A percentile compares a stretch with the other conserved stretches of the same genome.
phyloP scores from a whole-genome alignment of 2,329 filamentous ascomycete genomes.

The Lachnellula occidentalis region DNA sequence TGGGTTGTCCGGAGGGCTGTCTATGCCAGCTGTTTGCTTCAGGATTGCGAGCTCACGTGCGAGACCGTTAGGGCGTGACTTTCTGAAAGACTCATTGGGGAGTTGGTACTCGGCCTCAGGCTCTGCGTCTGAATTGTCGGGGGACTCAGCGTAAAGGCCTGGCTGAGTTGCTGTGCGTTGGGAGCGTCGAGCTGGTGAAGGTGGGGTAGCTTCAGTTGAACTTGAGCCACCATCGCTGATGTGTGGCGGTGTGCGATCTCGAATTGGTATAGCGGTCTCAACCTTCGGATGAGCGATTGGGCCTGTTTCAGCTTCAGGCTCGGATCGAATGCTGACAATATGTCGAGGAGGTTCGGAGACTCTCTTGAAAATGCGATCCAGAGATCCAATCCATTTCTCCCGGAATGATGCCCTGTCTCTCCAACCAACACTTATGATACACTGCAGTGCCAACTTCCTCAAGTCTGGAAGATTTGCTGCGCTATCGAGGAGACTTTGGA shows the following conservation, averaged over 20 bases:
- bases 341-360: constrained; percentile 32
- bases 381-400: constrained; percentile 66
- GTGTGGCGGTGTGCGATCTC: background rate
- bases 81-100: background rate
- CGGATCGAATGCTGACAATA: background rate
- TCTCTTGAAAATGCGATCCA: constrained; percentile 62
- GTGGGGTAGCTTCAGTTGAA: background rate
- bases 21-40: constrained; percentile 24
- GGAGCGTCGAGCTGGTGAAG: constrained; percentile 14
- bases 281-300: background rate
- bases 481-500: constrained; percentile 69
- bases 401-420: constrained; percentile 75
- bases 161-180: constrained; percentile 14
- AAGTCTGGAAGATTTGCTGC: constrained; percentile 62
- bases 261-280: background rate
- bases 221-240: background rate
- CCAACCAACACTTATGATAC: constrained; percentile 77
- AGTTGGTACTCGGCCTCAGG: constrained; percentile 2
- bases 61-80: constrained; percentile 9
- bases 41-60: constrained; percentile 25
- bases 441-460: constrained; percentile 63
- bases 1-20: constrained; percentile 12
- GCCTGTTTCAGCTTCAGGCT: background rate
- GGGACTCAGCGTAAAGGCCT: constrained; percentile 25
- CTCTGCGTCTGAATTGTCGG: constrained; percentile 17